phyloP scores from a whole-genome alignment of 164 flowering plant species.

The Litsea cubeba region DNA sequence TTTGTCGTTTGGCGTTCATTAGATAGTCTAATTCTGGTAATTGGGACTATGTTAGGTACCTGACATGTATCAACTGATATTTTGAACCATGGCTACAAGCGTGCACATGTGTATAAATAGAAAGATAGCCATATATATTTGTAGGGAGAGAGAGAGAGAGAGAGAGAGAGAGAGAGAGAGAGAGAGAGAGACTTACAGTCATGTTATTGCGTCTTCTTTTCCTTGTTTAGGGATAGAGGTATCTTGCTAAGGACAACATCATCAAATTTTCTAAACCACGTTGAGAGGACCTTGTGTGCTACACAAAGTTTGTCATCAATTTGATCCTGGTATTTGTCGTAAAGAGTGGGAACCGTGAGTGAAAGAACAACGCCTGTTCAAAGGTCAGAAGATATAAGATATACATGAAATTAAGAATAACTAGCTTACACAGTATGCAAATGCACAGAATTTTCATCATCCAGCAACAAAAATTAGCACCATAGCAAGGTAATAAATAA shows the following conservation, averaged over 20 bases:
- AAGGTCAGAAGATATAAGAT: neutral
- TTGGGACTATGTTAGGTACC: no score
- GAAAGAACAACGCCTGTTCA: slow-evolving; percentile 62
- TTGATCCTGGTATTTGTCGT: slow-evolving; percentile 62
- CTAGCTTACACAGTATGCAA: neutral
- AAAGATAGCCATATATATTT: no score
- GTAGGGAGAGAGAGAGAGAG: slow-evolving; percentile 11
- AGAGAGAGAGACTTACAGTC: slow-evolving; percentile 23
- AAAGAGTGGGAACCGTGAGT: slow-evolving; percentile 60
- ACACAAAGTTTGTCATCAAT: slow-evolving; percentile 55
- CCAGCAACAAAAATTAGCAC: neutral
- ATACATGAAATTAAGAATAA: neutral
- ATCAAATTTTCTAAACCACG: slow-evolving; percentile 52
- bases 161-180: slow-evolving; percentile 16
- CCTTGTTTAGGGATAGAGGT: slow-evolving; percentile 29
- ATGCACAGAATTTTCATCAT: neutral
- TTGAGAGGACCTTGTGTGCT: slow-evolving; percentile 25
- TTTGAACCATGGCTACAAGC: no score
- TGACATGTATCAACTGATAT: no score
- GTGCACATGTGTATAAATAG: no score
- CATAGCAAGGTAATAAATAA: neutral
- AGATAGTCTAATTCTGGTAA: no score
- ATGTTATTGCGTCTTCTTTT: slow-evolving; percentile 50
- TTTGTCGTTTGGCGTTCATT: no score
- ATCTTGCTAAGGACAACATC: slow-evolving; percentile 46